Base-by-base conservation (phyloP, 169 alveolate species). In the Cryptosporidium baileyi region DNA sequence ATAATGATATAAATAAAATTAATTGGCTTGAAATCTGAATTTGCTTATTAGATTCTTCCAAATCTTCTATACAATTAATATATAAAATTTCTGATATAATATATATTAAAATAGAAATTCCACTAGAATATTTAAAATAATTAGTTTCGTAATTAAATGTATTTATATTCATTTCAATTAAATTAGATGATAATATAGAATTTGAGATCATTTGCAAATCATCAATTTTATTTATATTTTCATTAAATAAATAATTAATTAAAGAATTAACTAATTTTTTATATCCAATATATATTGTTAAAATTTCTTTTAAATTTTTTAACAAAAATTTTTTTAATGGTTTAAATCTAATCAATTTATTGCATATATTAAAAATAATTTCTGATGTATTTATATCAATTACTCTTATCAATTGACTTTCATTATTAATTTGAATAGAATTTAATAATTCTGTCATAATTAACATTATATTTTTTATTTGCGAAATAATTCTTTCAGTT, bases 1-100 rank as follows among this genome's bases (percentile, higher is more conserved):
- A 49, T 0, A 19, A 43, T 8, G 85, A 52, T 9, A 74, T 11
- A 65, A 45, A 65, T 22, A 44, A 28, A 9, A 65, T 65, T 38
- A 65, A 51, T 7, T 65, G 60, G 26, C 63, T 49, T 22, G 32
- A 8, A 17, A 51, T 47, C 61, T 65, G 81, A 15, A 51, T 49
- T 41, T 47, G 51, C 28, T 49, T 51, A 2, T 44, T 60, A 19
- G 62, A 45, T 8, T 49, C 22, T 1, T 32, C 34, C 26, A 44
- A 24, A 9, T 60, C 47, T 5, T 65, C 61, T 30, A 28, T 36
- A 22, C 81, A 65, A 45, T 19, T 45, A 7, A 6, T 65, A 49
- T 26, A 65, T 41, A 65, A 19, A 6, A 51, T 62, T 43, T 60
- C 47, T 17, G 81, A 65, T 45, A 65, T 47, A n/a, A 65, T 65